These are phyloP conservation scores for Polygonum aviculare DNA, from an alignment of 148 eudicot genomes.

Conservation along the genomic window DNA sequence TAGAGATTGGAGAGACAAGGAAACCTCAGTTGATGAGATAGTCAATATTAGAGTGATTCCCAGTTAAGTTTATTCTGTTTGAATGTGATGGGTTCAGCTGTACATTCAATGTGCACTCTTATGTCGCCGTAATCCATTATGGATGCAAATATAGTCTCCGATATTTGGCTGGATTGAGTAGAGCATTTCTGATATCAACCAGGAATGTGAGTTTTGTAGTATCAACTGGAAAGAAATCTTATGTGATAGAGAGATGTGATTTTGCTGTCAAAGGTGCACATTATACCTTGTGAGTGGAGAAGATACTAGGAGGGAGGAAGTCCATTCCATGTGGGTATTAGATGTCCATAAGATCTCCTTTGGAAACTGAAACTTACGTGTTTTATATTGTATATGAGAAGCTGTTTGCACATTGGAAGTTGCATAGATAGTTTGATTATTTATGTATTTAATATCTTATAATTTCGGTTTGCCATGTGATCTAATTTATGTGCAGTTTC, in stretches of 20 bases:
- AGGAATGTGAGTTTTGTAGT: neutral
- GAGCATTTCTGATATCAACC: neutral
- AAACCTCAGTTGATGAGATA: neutral
- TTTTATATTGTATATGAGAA: neutral
- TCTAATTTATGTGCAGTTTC: neutral
- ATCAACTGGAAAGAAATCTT: neutral
- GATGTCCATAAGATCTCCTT: neutral
- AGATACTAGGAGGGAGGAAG: constrained; percentile 1
- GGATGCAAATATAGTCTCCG: neutral
- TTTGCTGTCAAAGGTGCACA: neutral
- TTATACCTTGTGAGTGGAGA: neutral
- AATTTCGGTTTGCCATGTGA: neutral
- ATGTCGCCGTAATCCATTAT: neutral
- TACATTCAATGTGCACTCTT: neutral
- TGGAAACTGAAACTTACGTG: neutral
- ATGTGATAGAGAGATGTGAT: neutral
- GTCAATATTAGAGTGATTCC: neutral
- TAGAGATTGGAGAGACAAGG: neutral
- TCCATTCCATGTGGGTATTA: neutral
- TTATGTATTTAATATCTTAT: neutral
- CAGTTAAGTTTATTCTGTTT: neutral
- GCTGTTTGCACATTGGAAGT: neutral
- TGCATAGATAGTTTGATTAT: neutral
- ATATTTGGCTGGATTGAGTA: neutral
- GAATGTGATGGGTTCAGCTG: neutral